Conservation (phyloP, 2,329 filamentous ascomycete species). For the Escovopsis sp. region DNA sequence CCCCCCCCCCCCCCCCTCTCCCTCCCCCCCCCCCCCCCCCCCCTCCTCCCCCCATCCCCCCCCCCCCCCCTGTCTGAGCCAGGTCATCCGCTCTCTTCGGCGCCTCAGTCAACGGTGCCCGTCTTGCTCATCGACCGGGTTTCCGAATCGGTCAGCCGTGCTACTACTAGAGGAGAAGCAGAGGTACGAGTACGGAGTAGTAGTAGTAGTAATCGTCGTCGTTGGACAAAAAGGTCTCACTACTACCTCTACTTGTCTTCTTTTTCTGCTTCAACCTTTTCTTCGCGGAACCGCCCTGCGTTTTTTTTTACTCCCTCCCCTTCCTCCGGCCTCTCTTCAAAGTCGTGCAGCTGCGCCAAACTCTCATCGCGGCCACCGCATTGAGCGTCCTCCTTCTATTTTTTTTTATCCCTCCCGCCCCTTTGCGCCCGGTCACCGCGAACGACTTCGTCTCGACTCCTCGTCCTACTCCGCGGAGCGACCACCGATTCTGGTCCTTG, state of each 20-base stretch:
- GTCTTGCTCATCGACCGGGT: too few relatives aligned
- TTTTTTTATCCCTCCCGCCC: slow-evolving; percentile 1
- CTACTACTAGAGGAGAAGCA: too few relatives aligned
- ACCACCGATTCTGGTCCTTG: too few relatives aligned
- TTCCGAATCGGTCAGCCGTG: too few relatives aligned
- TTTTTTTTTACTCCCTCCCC: not conserved
- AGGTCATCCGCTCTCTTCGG: too few relatives aligned
- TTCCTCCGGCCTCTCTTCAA: slow-evolving; percentile 3
- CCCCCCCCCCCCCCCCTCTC: not conserved
- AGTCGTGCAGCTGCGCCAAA: slow-evolving; percentile 1
- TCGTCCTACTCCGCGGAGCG: not conserved
- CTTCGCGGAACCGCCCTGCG: not conserved
- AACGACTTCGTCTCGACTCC: slow-evolving; percentile 1
- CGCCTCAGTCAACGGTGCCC: too few relatives aligned
- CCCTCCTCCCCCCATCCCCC: too few relatives aligned
- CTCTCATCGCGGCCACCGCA: slow-evolving; percentile 1
- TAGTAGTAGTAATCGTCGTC: too few relatives aligned
- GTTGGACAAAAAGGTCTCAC: slow-evolving; percentile 6
- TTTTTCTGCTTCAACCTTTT: slow-evolving; percentile 1
- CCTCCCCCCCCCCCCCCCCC: slow-evolving; percentile 1
- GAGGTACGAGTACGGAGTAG: too few relatives aligned
- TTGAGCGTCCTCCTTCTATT: not conserved
- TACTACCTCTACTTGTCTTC: not conserved
- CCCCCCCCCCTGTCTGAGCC: too few relatives aligned
- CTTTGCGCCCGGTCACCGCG: slow-evolving; percentile 2